phyloP scores from a whole-genome alignment of 805 yeast genomes.

The Ogataea saltuana region DNA sequence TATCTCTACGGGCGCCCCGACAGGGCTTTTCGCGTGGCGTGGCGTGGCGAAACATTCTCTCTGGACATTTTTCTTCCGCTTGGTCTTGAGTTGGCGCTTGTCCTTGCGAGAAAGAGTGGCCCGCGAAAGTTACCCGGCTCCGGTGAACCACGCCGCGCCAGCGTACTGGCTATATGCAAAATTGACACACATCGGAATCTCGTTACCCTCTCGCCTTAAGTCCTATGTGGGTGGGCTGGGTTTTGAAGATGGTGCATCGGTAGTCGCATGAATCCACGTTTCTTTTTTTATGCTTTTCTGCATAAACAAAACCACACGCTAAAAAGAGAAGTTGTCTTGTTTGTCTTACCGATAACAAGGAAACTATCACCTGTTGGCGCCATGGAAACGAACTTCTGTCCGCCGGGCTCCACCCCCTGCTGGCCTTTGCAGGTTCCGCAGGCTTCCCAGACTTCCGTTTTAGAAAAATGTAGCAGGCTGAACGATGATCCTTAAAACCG shows the following conservation, averaged over 20 bases:
- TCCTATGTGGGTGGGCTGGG: background rate
- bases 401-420: too few relatives aligned
- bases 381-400: too few relatives aligned
- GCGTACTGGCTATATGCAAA: background rate
- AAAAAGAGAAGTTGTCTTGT: conserved; percentile 3
- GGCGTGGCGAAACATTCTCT: too few relatives aligned
- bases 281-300: conserved; percentile 7
- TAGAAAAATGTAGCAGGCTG: too few relatives aligned
- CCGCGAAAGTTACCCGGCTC: background rate
- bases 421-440: conserved; percentile 5
- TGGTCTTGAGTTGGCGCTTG: too few relatives aligned
- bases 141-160: background rate
- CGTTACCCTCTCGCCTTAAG: conserved; percentile 1
- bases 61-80: too few relatives aligned
- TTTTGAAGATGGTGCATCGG: conserved; percentile 5
- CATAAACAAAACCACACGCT: conserved; percentile 1
- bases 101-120: too few relatives aligned
- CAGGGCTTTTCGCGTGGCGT: too few relatives aligned
- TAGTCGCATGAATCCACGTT: conserved; percentile 2
- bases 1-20: too few relatives aligned
- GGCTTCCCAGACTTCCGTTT: background rate
- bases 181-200: background rate
- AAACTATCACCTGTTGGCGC: background rate
- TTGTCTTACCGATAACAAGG: conserved; percentile 1
- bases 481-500: conserved; percentile 5